Conservation (phyloP, 768 basidiomycete species). For the Rhodotorula sphaerocarpa region DNA sequence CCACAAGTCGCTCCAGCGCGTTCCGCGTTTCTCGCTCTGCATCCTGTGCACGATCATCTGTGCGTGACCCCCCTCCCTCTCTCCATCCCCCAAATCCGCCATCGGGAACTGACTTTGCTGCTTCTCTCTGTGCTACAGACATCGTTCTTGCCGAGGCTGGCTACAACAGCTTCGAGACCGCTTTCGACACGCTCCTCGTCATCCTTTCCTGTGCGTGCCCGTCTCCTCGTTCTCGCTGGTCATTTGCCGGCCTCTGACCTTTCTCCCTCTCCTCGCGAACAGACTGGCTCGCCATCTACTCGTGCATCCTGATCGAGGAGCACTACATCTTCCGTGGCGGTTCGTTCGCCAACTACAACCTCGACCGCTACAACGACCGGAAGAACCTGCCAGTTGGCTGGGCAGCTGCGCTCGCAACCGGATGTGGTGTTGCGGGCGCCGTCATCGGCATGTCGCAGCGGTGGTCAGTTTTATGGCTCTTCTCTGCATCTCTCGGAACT, state of each 20-base stretch:
- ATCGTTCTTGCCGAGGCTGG: conserved; percentile 51
- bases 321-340: conserved; percentile 51
- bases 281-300: conserved; percentile 53
- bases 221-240: background rate
- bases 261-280: background rate
- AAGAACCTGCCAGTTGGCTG: conserved; percentile 45
- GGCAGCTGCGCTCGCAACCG: conserved; percentile 44
- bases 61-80: background rate
- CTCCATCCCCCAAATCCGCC: background rate
- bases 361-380: conserved; percentile 43
- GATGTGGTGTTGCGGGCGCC: conserved; percentile 46
- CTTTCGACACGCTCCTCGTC: conserved; percentile 45
- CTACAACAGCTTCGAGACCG: conserved; percentile 47
- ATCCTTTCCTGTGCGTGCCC: conserved; percentile 36
- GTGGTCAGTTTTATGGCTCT: conserved; percentile 18
- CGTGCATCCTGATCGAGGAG: conserved; percentile 49
- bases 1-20: conserved; percentile 46
- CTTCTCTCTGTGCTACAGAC: conserved; percentile 42
- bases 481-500: background rate
- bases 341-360: conserved; percentile 44
- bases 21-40: conserved; percentile 45
- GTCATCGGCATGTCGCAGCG: conserved; percentile 45
- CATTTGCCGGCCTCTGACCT: background rate
- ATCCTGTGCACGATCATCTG: conserved; percentile 35
- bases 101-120: conserved; percentile 16